Percentiles rank a stretch among this genome's conserved stretches.
phyloP scores from a whole-genome alignment of 176 grass and related monocot genomes.

The Triticum aestivum region DNA sequence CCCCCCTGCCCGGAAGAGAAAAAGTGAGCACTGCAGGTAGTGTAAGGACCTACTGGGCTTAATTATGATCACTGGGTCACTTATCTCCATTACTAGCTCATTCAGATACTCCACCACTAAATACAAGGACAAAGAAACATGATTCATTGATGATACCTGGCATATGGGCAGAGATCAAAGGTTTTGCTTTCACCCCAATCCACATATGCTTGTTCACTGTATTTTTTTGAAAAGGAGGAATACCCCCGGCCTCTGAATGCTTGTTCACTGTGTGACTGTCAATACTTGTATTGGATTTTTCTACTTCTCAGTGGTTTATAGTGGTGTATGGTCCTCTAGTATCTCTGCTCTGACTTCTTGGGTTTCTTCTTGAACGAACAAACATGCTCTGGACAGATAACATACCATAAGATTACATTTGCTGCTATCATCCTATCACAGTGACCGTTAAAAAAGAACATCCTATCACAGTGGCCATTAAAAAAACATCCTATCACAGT shows the following conservation, averaged over 20 bases:
- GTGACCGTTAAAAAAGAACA: neutral
- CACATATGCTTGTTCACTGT: neutral
- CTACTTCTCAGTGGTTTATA: constrained; percentile 40
- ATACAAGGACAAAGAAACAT: neutral
- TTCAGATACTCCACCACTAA: constrained; percentile 12
- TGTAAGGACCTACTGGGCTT: neutral
- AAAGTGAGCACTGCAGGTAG: neutral
- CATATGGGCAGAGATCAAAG: constrained; percentile 11
- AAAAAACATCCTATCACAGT: neutral
- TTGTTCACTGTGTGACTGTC: neutral
- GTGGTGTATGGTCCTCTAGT: constrained; percentile 39
- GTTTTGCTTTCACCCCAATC: neutral
- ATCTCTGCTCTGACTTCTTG: constrained; percentile 34
- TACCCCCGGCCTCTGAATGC: too few species aligned
- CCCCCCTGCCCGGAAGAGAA: neutral
- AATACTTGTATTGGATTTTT: constrained; percentile 7
- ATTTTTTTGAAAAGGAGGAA: too few species aligned
- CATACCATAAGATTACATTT: constrained; percentile 24
- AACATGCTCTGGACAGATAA: constrained; percentile 57
- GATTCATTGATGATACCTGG: constrained; percentile 20
- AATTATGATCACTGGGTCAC: neutral
- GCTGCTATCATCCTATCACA: neutral
- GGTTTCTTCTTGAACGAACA: constrained; percentile 45
- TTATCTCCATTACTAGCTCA: constrained; percentile 1
- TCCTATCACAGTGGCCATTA: neutral